phyloP scores from a whole-genome alignment of 768 basidiomycete genomes.

The Amanita pseudoporphyria region DNA sequence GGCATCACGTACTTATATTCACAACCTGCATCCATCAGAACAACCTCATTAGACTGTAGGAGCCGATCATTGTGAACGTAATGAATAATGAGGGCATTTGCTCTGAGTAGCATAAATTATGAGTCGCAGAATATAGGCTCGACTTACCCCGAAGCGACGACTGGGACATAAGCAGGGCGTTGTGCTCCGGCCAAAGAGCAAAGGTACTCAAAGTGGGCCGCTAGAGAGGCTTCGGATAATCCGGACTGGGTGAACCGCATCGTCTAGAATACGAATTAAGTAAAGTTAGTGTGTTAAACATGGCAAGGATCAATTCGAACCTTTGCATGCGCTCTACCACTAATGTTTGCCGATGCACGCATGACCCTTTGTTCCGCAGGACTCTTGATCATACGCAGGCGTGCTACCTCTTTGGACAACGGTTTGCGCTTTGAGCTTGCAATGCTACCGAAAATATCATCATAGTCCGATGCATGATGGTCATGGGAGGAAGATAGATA shows the following conservation, averaged over 20 bases:
- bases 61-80: constrained; percentile 88
- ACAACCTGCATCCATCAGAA: constrained; percentile 88
- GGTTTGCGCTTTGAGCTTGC: constrained; percentile 34
- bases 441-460: constrained; percentile 46
- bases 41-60: constrained; percentile 58
- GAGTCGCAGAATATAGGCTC: background rate
- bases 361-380: constrained; percentile 67
- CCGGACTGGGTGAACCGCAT: constrained; percentile 64
- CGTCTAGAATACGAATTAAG: constrained; percentile 31
- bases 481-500: constrained; percentile 25
- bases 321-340: constrained; percentile 75
- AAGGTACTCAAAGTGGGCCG: constrained; percentile 84
- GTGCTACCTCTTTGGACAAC: constrained; percentile 62
- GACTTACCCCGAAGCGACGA: constrained; percentile 85
- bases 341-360: constrained; percentile 82
- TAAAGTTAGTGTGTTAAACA: background rate
- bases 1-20: constrained; percentile 64
- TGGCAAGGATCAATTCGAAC: constrained; percentile 26
- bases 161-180: constrained; percentile 93
- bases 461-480: constrained; percentile 34
- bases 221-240: constrained; percentile 30
- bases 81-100: constrained; percentile 87
- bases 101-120: constrained; percentile 28
- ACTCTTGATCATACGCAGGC: constrained; percentile 73
- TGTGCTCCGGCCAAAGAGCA: constrained; percentile 75